phyloP scores from a whole-genome alignment of 768 basidiomycete species.

The Leccinum broughii region DNA sequence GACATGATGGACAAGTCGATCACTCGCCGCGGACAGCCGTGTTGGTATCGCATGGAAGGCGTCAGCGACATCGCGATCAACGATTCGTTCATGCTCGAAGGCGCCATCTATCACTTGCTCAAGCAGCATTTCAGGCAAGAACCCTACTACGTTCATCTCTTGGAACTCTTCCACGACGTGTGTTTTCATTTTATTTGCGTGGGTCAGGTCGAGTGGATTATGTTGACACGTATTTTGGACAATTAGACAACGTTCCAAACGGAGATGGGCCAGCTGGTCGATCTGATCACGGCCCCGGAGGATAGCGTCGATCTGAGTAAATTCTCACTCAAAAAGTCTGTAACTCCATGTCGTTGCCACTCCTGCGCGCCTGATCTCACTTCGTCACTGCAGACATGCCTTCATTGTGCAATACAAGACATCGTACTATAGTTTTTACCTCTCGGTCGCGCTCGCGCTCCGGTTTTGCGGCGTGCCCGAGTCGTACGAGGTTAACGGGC shows the following conservation, averaged over 20 bases:
- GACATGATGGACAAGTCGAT: conserved; percentile 97
- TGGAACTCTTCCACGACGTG: conserved; percentile 91
- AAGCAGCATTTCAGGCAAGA: conserved; percentile 83
- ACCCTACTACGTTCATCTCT: conserved; percentile 80
- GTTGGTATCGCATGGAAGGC: conserved; percentile 78
- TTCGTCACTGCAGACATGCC: conserved; percentile 57
- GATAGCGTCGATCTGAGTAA: conserved; percentile 81
- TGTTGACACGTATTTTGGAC: neutral
- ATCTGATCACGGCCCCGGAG: conserved; percentile 94
- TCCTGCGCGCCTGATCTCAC: neutral
- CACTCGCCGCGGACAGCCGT: conserved; percentile 91
- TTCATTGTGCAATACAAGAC: conserved; percentile 98
- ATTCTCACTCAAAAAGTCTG: conserved; percentile 79
- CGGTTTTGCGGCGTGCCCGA: conserved; percentile 67
- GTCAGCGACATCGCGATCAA: conserved; percentile 86
- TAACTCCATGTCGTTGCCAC: neutral
- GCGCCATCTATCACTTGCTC: conserved; percentile 87
- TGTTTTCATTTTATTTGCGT: conserved; percentile 17
- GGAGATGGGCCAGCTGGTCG: conserved; percentile 94
- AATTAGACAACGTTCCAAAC: conserved; percentile 75
- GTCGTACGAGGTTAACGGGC: conserved; percentile 41
- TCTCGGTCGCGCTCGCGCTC: conserved; percentile 95
- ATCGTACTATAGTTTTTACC: conserved; percentile 97
- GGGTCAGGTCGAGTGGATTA: neutral
- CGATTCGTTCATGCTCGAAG: conserved; percentile 95